A percentile compares a stretch with the other conserved stretches of the same genome.
Conservation (phyloP, 768 basidiomycete genomes). For the Leucocoprinus sp. region DNA sequence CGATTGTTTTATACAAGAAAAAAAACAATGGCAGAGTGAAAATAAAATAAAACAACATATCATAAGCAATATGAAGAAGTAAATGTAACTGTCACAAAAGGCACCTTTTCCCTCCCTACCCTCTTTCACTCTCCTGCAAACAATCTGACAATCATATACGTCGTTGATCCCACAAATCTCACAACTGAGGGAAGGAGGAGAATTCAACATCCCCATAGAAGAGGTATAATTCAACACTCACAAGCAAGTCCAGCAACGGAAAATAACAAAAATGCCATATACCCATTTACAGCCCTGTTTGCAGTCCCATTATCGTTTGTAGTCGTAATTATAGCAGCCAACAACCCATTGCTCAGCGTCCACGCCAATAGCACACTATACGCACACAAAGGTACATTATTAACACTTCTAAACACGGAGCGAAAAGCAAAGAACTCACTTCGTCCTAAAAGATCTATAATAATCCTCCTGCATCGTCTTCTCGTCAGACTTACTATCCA, state of each 20-base stretch:
- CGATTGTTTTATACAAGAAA: too few relatives aligned
- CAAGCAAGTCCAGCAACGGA: constrained; percentile 84
- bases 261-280: constrained; percentile 84
- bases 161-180: constrained; percentile 74
- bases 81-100: background rate
- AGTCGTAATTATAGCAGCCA: constrained; percentile 73
- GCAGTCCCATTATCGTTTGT: constrained; percentile 31
- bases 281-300: constrained; percentile 60
- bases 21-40: background rate
- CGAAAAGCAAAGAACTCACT: constrained; percentile 37
- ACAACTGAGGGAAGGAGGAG: constrained; percentile 42
- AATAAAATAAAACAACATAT: background rate
- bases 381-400: constrained; percentile 9
- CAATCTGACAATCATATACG: constrained; percentile 77
- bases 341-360: constrained; percentile 78
- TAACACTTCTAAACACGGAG: background rate
- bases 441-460: constrained; percentile 85
- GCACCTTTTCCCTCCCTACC: background rate
- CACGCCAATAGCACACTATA: constrained; percentile 70
- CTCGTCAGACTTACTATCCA: constrained; percentile 51
- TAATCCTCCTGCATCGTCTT: constrained; percentile 75
- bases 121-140: constrained; percentile 75
- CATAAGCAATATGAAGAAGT: background rate
- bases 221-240: constrained; percentile 33
- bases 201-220: background rate